Base-by-base conservation (phyloP, 495 filamentous ascomycete genomes). In the Aspergillus haitiensis region DNA sequence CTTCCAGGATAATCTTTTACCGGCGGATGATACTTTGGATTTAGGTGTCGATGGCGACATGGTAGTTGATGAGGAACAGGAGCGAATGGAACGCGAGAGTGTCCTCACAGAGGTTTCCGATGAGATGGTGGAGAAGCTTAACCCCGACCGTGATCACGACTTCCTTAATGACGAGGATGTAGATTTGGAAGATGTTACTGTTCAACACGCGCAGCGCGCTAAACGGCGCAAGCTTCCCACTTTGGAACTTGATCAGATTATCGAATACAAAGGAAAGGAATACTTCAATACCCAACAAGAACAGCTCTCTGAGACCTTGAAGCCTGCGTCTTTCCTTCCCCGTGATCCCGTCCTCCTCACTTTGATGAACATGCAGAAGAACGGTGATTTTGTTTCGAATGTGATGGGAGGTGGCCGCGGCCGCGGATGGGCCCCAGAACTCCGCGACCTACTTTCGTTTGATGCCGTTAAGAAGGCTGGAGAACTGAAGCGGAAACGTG, bases 401-500 rank as follows among this genome's bases (percentile, higher is more conserved):
- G 77, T 86, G 40, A 83, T 97, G 68, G 86, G 89, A 11, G 88
- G 91, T 56, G 88, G 85, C 16, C 86, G 89, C 58, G 88, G 86
- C 55, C 82, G 81, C 61, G 85, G 82, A 27, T 96, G 90, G 91
- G 94, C 94, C 11, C 94, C 93, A 4, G 94, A 98, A 72, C 82
- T 98, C 6, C 86, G 90, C 60, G 90, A 86, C 8, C 81, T 98
- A 53, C 72, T 97, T 27, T 93, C 91, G 36, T 78, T 97, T 35
- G 90, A 93, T 59, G 82, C 88, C 9, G 84, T 97, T 15, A 84
- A 86, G 56, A 85, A 83, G 49, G 81, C 86, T 11, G 88, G 90
- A 48, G 91, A 94, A 40, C 80, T 94, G 48, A 98, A 98, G 83
- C 78, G 95, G 55, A 98, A 98, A 81, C 87, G 94, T 40, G 94